Evolutionary conservation across 148 eudicot genomes (phyloP), one percentile per base, ranked within the genome.

Genomic region (Rheum nobile): DNA sequence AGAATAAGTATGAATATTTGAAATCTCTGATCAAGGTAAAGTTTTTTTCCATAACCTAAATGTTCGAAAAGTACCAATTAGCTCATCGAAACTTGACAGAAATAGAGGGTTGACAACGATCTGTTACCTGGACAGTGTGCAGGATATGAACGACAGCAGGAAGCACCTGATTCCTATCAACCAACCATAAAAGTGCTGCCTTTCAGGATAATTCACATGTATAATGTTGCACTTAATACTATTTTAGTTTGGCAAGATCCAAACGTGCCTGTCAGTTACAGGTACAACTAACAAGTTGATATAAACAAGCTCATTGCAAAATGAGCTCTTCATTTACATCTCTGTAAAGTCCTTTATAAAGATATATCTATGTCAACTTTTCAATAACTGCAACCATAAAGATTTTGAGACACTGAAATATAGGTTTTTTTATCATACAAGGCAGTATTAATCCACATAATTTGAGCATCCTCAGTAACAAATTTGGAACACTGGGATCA

Each of bases 121-220:
- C 29, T 13, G 16, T 42, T 84, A 94, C 97, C 97, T 95, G 98
- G 67, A 95, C 96, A 41, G 96, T 78, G 77, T 95, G 80, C 86
- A 95, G 71, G 44, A 95, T 88, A 81, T 87, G 83, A 74, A 88
- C 87, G 72, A 95, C 98, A 79, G 91, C 85, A 71, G 97, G 91
- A 86, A 95, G 96, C 80, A 91, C 98, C 80, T 95, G 98, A 76
- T 89, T 84, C 91, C 98, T 95, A 87, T 75, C 71, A 75, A 82
- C 68, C 73, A 74, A 54, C 59, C 22, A 72, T 72, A 65, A 70
- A 2, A 77, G 32, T 61, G 21, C 26, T 52, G 17, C 6, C n/a
- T 16, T 48, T 48, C 54, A 48, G 54, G 13, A 22, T 55, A 55
- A 22, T 24, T 55, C 11, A 52, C 17, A 6, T 8, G 19, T 2